Conservation (phyloP, 2,329 filamentous ascomycete species). For the Pestalotiopsis sp. region DNA sequence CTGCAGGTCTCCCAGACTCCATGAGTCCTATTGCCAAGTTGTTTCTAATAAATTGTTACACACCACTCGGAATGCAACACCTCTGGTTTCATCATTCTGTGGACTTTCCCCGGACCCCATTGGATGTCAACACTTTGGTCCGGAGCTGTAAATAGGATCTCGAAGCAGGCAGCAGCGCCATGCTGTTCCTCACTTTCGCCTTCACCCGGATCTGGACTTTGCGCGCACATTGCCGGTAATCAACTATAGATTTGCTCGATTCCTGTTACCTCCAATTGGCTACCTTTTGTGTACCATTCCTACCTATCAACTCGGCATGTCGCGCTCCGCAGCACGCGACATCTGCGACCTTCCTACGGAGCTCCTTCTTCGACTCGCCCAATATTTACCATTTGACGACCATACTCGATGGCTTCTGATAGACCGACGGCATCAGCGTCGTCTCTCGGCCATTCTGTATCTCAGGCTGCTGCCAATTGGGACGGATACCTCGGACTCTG, state of each 20-base stretch:
- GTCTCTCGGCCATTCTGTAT: conserved; percentile 1
- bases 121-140: background rate
- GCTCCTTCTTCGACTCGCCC: background rate
- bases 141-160: background rate
- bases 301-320: background rate
- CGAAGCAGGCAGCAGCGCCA: background rate
- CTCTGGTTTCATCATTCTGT: background rate
- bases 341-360: conserved; percentile 8
- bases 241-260: background rate
- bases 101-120: background rate
- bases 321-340: background rate
- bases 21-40: too few relatives aligned
- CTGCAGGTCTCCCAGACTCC: too few relatives aligned
- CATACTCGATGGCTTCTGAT: conserved; percentile 1
- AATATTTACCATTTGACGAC: background rate
- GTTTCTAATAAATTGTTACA: too few relatives aligned
- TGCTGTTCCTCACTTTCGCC: background rate
- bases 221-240: background rate
- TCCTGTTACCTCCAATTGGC: background rate
- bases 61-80: too few relatives aligned
- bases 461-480: conserved; percentile 5
- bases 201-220: background rate
- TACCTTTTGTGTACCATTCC: background rate
- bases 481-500: background rate
- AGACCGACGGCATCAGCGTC: background rate